Evolutionary conservation across 176 grass and related monocot genomes (phyloP), one percentile per base, ranked within the genome.

Genomic region (Oryza meridionalis): DNA sequence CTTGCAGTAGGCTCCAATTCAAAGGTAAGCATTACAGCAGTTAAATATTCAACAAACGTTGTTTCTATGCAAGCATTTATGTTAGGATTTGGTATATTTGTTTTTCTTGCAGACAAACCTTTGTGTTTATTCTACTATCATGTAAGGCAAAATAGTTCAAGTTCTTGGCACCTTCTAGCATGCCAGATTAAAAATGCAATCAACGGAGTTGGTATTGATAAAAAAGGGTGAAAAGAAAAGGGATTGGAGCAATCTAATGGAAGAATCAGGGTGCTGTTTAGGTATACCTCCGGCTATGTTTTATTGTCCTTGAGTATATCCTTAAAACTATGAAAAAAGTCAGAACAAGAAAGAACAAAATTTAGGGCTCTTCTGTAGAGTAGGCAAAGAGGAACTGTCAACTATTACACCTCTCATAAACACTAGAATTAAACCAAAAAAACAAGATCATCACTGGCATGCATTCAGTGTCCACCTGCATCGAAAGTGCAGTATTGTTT

Each of bases 111-210:
- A 78, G 64, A 32, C 53, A 80, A 37, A 42, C 13, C 14, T 27
- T 1, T 75, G 61, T 25, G 59, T 66, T 55, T 80, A 79, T 46
- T 86, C 46, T 61, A 71, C 31, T 46, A 27, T 24, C 15, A 64
- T 10, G 49, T 3, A 78, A 35, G 22, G 53, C 24, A 29, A 63
- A 72, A 24, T 4, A 32, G 13, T 31, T 67, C 26, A n/a, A 42
- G 33, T 46, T 82, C 44, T 82, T 90, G 78, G 73, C 35, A 47
- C 26, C 67, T 77, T 82, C 49, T 71, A 78, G 78, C 73, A 68
- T 86, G 74, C 42, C 55, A 6, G 37, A 74, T 90, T 40, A 73
- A 78, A 6, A 78, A 78, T 24, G 67, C 70, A 32, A 65, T 73
- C 70, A 65, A 29, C 26, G 73, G 35, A 49, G 67, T 49, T 35